Conservation (phyloP, 345 rosid species). For the Aegle marmelos region DNA sequence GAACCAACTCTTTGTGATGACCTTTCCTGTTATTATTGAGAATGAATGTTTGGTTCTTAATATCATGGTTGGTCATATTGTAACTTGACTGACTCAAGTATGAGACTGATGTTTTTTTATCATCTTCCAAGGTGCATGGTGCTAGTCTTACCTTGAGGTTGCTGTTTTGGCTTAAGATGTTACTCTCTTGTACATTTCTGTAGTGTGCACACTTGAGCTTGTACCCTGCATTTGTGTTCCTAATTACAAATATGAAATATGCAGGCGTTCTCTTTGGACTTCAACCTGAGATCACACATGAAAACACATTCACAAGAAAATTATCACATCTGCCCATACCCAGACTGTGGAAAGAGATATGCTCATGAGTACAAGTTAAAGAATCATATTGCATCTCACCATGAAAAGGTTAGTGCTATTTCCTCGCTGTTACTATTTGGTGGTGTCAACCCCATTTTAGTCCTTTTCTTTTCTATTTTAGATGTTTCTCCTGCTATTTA, state of each 20-base stretch:
- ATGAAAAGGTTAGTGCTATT: conserved; percentile 63
- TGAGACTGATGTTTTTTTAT: not conserved
- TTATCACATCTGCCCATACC: conserved; percentile 87
- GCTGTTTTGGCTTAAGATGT: not conserved
- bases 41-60: not conserved
- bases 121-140: not conserved
- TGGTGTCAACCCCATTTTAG: not conserved
- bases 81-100: not conserved
- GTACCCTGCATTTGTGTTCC: not conserved
- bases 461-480: not conserved
- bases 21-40: not conserved
- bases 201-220: not conserved
- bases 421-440: not conserved
- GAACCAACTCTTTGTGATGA: too few relatives aligned
- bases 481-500: too few relatives aligned
- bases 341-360: conserved; percentile 95
- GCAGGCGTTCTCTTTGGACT: conserved; percentile 98
- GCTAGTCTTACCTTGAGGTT: not conserved
- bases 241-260: conserved; percentile 17
- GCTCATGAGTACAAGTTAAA: conserved; percentile 98
- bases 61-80: not conserved
- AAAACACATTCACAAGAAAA: conserved; percentile 99
- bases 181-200: conserved; percentile 8
- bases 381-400: conserved; percentile 79
- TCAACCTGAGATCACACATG: conserved; percentile 96